A percentile compares a stretch with the other conserved stretches of the same genome.
Conservation (phyloP, 345 rosid genomes). For the Gossypium thurberi region DNA sequence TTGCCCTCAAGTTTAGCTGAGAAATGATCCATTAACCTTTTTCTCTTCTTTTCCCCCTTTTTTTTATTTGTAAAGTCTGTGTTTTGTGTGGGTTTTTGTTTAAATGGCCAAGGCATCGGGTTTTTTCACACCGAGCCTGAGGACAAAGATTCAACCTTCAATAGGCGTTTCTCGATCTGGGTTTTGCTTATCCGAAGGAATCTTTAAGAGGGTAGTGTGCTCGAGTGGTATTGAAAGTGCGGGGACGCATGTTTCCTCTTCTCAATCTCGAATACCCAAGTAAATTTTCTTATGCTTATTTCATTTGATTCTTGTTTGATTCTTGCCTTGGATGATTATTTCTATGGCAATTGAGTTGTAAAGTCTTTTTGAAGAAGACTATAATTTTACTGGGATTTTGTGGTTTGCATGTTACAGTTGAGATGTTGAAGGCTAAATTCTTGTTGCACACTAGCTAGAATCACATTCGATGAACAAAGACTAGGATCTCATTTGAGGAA, state of each 20-base stretch:
- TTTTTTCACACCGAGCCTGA: constrained; percentile 41
- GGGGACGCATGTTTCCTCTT: constrained; percentile 37
- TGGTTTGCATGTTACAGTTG: neutral
- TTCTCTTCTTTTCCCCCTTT: constrained; percentile 6
- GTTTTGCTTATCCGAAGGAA: constrained; percentile 33
- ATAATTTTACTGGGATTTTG: neutral
- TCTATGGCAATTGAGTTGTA: neutral
- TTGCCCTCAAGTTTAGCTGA: neutral
- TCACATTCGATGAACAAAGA: neutral
- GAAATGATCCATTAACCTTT: neutral
- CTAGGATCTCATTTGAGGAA: neutral
- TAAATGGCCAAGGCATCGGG: constrained; percentile 84
- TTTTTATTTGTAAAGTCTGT: neutral
- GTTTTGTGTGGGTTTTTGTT: neutral
- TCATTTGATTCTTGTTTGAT: neutral
- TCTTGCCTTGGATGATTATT: neutral
- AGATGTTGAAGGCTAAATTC: neutral
- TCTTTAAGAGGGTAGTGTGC: constrained; percentile 47
- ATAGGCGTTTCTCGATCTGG: constrained; percentile 60
- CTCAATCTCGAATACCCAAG: constrained; percentile 56
- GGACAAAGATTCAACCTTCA: constrained; percentile 41
- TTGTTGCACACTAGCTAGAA: constrained; percentile 3
- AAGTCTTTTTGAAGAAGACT: too few species aligned
- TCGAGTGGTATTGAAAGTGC: constrained; percentile 42
- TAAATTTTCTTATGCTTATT: constrained; percentile 15